Conservation (phyloP, 2,329 filamentous ascomycete genomes). For the Aspergillus candidus region DNA sequence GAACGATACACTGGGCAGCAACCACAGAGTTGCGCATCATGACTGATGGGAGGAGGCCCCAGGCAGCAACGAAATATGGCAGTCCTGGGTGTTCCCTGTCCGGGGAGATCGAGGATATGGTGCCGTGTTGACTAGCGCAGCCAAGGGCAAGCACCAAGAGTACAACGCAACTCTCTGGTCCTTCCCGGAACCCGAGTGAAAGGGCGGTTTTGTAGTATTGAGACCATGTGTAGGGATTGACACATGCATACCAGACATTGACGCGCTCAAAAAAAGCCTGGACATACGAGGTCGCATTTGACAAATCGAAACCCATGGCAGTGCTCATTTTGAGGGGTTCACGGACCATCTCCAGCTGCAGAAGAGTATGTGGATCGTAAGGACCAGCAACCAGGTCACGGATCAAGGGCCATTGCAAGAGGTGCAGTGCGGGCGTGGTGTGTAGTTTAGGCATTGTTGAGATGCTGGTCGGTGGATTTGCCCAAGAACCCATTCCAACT, state of each 20-base stretch:
- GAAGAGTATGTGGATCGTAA: conserved; percentile 73
- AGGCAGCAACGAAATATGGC: conserved; percentile 74
- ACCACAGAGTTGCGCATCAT: conserved; percentile 75
- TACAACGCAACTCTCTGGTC: conserved; percentile 76
- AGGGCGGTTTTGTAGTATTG: conserved; percentile 69
- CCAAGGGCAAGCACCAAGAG: conserved; percentile 71
- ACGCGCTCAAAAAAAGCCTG: conserved; percentile 75
- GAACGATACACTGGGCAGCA: conserved; percentile 71
- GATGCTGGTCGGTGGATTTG: conserved; percentile 58
- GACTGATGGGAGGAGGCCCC: conserved; percentile 68
- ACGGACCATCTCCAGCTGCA: conserved; percentile 74
- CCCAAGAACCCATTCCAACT: conserved; percentile 67
- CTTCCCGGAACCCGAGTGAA: conserved; percentile 69
- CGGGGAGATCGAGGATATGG: conserved; percentile 64
- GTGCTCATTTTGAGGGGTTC: conserved; percentile 59
- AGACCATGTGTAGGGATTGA: conserved; percentile 75
- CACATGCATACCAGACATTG: conserved; percentile 80
- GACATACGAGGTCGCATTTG: conserved; percentile 68
- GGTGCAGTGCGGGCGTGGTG: conserved; percentile 62
- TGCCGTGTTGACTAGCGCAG: conserved; percentile 67
- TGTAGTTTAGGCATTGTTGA: conserved; percentile 82
- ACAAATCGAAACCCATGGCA: conserved; percentile 63
- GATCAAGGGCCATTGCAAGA: conserved; percentile 76
- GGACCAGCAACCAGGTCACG: conserved; percentile 66
- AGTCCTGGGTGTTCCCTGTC: conserved; percentile 68